Conservation (phyloP, 495 filamentous ascomycete genomes). For the Annulohypoxylon stygium region DNA sequence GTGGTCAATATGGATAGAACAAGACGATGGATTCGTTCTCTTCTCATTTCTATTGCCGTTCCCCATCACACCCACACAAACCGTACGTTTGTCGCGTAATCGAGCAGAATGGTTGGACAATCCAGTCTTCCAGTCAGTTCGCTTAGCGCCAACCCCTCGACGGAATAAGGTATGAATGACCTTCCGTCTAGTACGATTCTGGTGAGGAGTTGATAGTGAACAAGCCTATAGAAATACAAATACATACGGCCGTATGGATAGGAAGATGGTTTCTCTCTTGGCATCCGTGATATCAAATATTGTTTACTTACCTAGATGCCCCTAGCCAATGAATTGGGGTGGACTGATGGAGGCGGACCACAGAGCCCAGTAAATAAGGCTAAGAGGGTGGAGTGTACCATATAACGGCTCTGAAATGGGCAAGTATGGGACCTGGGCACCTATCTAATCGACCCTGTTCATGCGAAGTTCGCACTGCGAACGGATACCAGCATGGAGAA, state of each 20-base stretch:
- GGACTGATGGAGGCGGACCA: not conserved
- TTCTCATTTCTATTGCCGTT: not conserved
- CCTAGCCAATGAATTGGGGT: not conserved
- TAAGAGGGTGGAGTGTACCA: slow-evolving; percentile 4
- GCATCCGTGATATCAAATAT: not conserved
- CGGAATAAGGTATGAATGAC: slow-evolving; percentile 11
- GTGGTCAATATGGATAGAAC: not conserved
- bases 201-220: not conserved
- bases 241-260: not conserved
- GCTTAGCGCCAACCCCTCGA: slow-evolving; percentile 24
- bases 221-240: not conserved
- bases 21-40: slow-evolving; percentile 9
- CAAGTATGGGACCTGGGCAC: not conserved
- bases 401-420: not conserved
- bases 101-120: slow-evolving; percentile 20
- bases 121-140: not conserved
- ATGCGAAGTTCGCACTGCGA: not conserved
- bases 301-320: not conserved
- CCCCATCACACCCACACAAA: not conserved
- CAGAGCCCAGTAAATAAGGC: slow-evolving; percentile 16
- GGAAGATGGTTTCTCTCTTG: slow-evolving; percentile 1
- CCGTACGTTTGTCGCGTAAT: slow-evolving; percentile 20
- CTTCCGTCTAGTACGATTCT: slow-evolving; percentile 4
- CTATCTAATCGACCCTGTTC: not conserved
- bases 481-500: not conserved